Conservation (phyloP, 805 yeast species). For the Starmerella vaccinii region DNA sequence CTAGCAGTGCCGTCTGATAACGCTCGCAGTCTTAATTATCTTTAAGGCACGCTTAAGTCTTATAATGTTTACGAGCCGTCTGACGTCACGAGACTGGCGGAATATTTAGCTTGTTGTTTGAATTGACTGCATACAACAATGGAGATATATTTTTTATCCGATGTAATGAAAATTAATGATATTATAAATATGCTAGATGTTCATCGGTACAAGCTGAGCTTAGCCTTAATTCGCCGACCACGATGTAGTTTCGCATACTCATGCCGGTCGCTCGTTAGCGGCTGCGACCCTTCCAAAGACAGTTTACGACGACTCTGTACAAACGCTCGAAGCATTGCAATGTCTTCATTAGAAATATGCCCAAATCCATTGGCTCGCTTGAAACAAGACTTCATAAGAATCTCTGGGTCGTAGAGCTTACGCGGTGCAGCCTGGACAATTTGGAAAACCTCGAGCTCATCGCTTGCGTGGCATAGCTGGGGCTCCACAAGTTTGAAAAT, state of each 20-base stretch:
- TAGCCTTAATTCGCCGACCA: conserved; percentile 25
- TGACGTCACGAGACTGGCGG: too few relatives aligned
- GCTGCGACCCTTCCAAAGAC: conserved; percentile 12
- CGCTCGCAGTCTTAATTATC: too few relatives aligned
- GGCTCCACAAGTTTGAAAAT: conserved; percentile 68
- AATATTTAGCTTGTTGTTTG: too few relatives aligned
- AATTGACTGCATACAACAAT: too few relatives aligned
- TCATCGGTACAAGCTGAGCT: conserved; percentile 22
- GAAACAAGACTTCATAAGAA: conserved; percentile 63
- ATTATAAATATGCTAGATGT: neutral
- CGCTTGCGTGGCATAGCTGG: conserved; percentile 39
- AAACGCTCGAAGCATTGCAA: conserved; percentile 63
- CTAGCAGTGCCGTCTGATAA: too few relatives aligned
- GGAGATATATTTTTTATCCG: neutral
- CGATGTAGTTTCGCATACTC: conserved; percentile 26
- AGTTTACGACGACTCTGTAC: conserved; percentile 43
- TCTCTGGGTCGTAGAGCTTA: conserved; percentile 45
- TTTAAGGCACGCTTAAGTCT: too few relatives aligned
- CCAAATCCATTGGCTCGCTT: conserved; percentile 63
- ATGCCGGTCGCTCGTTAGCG: conserved; percentile 23
- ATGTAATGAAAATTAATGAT: neutral
- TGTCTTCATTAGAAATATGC: conserved; percentile 70
- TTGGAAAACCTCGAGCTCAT: conserved; percentile 63
- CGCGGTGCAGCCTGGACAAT: conserved; percentile 70
- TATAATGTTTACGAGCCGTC: too few relatives aligned